A percentile compares a stretch with the other conserved stretches of the same genome.
These are phyloP conservation scores for Luffa aegyptiaca DNA, from an alignment of 306 rosid genomes.

Conservation along the genomic window DNA sequence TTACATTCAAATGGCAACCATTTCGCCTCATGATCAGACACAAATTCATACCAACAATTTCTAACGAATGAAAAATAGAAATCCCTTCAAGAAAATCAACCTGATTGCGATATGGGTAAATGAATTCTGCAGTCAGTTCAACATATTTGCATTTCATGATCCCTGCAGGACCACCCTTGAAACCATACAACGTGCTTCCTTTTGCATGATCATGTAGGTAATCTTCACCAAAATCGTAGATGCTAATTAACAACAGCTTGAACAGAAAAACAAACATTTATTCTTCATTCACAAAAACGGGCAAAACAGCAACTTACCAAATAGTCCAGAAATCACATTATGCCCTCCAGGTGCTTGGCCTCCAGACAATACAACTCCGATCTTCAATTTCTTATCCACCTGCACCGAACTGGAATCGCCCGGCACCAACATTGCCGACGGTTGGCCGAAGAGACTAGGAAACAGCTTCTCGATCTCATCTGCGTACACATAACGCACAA, in stretches of 20 bases:
- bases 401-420: constrained; percentile 22
- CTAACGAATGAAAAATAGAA: neutral
- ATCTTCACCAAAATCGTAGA: constrained; percentile 31
- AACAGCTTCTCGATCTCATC: constrained; percentile 92
- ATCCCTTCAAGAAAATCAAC: constrained; percentile 11
- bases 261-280: neutral
- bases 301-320: constrained; percentile 29
- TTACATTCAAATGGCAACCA: neutral
- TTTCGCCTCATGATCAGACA: neutral
- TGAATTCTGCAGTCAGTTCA: constrained; percentile 55
- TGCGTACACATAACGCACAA: constrained; percentile 10
- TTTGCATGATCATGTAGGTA: constrained; percentile 63
- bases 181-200: constrained; percentile 85
- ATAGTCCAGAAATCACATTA: constrained; percentile 90
- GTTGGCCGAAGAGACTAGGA: constrained; percentile 79
- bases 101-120: constrained; percentile 92
- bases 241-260: neutral
- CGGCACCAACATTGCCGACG: constrained; percentile 55
- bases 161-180: constrained; percentile 97
- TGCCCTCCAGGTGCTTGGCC: constrained; percentile 99
- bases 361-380: constrained; percentile 95
- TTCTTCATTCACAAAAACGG: neutral
- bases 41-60: neutral
- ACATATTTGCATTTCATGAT: constrained; percentile 85
- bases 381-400: constrained; percentile 45